A percentile compares a stretch with the other conserved stretches of the same genome.
Evolutionary conservation across 2,329 filamentous ascomycete species (phyloP).

Genomic region (Pseudofabraea citricarpa): DNA sequence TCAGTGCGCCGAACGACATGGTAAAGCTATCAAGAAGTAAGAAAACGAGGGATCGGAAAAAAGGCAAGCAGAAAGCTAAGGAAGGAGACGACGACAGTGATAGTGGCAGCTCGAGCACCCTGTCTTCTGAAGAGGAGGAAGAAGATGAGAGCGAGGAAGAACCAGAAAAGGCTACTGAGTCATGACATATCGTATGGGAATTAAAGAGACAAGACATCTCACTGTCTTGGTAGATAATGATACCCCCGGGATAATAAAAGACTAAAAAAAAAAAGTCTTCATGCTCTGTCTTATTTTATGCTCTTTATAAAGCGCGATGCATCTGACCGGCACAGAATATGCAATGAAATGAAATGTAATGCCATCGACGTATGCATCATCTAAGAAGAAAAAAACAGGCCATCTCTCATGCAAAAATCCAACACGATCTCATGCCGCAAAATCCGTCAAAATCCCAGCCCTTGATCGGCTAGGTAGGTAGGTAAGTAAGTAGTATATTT

Average conservation of each 20-base stretch:
- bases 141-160: background rate
- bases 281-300: no score
- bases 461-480: background rate
- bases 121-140: background rate
- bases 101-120: background rate
- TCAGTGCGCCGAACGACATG: conserved; percentile 45
- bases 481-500: background rate
- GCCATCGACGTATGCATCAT: no score
- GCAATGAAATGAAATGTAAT: background rate
- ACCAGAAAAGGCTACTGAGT: no score
- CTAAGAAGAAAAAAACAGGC: no score
- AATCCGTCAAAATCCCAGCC: background rate
- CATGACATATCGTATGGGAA: no score
- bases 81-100: conserved; percentile 11
- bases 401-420: no score
- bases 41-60: conserved; percentile 7
- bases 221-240: no score
- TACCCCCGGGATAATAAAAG: no score
- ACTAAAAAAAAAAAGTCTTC: no score
- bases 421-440: background rate
- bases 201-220: no score
- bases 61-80: conserved; percentile 6
- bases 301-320: no score
- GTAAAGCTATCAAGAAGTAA: conserved; percentile 24
- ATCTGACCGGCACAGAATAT: no score